Percentiles rank a stretch among this genome's conserved stretches.
Conservation (phyloP, 1,284 basidiomycete species). For the Abortiporus biennis region DNA sequence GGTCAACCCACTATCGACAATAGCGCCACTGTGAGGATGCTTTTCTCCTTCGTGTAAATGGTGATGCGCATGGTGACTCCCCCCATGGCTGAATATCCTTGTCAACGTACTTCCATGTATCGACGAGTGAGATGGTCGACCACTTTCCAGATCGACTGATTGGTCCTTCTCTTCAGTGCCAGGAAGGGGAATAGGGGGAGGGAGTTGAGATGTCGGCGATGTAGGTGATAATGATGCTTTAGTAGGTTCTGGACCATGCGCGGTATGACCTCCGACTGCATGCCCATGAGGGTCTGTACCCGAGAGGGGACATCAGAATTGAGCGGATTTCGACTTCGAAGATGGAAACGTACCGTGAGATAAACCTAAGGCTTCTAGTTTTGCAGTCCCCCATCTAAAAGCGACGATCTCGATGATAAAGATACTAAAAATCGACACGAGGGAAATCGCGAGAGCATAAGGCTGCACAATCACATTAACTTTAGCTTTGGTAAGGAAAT, state of each 20-base stretch:
- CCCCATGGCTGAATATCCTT: conserved; percentile 1
- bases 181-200: no score
- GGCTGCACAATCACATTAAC: conserved; percentile 37
- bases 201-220: no score
- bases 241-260: conserved; percentile 63
- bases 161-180: conserved; percentile 11
- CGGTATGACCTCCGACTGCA: conserved; percentile 54
- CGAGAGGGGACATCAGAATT: no score
- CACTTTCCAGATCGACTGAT: conserved; percentile 1
- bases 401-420: conserved; percentile 85
- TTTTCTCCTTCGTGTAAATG: conserved; percentile 9
- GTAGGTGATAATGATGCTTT: no score
- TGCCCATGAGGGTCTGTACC: conserved; percentile 66
- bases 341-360: conserved; percentile 41
- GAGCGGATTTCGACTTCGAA: neutral
- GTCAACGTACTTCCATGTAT: neutral
- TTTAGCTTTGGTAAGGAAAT: conserved; percentile 1
- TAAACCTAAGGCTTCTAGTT: conserved; percentile 49
- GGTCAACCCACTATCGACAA: conserved; percentile 43
- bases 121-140: conserved; percentile 7
- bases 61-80: conserved; percentile 1
- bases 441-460: conserved; percentile 75
- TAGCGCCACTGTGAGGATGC: conserved; percentile 1
- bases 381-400: conserved; percentile 73
- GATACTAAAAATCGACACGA: conserved; percentile 76